A percentile compares a stretch with the other conserved stretches of the same genome.
Evolutionary conservation across 305 asterid species (phyloP).

Genomic region (Rubia tinctorum): DNA sequence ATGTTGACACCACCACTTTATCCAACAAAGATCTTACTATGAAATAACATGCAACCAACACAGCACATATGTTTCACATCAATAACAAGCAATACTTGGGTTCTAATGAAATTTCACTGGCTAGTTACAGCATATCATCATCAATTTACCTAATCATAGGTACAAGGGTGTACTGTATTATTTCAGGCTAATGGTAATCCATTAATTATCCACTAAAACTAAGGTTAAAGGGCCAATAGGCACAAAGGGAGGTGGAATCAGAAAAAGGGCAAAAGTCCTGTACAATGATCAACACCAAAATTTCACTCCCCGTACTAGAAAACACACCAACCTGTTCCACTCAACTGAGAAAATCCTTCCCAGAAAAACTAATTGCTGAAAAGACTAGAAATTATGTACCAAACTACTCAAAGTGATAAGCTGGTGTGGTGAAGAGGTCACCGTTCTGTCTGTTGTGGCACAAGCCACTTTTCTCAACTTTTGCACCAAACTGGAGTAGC

Average conservation of each 20-base stretch:
- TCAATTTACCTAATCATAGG: background rate
- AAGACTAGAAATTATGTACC: slow-evolving; percentile 40
- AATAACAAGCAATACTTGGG: slow-evolving; percentile 3
- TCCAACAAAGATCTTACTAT: background rate
- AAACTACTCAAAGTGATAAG: slow-evolving; percentile 29
- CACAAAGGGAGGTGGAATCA: slow-evolving; percentile 12
- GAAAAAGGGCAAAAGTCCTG: slow-evolving; percentile 25
- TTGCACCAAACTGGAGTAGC: slow-evolving; percentile 13
- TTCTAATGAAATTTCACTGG: slow-evolving; percentile 3
- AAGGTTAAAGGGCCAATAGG: slow-evolving; percentile 25
- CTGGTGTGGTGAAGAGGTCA: slow-evolving; percentile 22
- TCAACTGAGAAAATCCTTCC: slow-evolving; percentile 34
- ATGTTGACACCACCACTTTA: background rate
- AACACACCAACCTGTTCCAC: slow-evolving; percentile 29
- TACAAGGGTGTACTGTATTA: slow-evolving; percentile 32
- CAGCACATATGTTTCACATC: background rate
- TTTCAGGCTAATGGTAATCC: slow-evolving; percentile 30
- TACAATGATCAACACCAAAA: slow-evolving; percentile 47
- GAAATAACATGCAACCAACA: background rate
- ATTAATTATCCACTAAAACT: slow-evolving; percentile 47
- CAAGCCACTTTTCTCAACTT: slow-evolving; percentile 32
- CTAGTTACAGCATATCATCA: slow-evolving; percentile 15
- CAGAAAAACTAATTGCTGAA: slow-evolving; percentile 21
- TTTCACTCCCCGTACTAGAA: slow-evolving; percentile 28
- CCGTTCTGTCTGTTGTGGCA: slow-evolving; percentile 33